phyloP scores from a whole-genome alignment of 2,329 filamentous ascomycete species.

The Massarina eburnea region DNA sequence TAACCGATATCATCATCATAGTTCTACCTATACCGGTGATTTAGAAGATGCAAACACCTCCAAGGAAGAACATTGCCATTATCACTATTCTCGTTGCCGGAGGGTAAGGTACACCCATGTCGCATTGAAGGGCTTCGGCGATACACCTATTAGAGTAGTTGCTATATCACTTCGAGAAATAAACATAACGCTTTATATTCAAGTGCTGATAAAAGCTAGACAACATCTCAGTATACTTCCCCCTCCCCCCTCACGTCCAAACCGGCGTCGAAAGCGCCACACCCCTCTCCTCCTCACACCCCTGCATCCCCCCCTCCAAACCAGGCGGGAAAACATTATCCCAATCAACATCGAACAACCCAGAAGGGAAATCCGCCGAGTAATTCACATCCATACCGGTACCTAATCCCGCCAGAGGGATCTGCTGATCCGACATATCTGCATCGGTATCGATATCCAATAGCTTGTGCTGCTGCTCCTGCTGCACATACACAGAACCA shows the following conservation, averaged over 20 bases:
- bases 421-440: background rate
- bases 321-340: constrained; percentile 16
- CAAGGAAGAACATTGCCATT: no score
- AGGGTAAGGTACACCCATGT: no score
- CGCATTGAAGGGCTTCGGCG: no score
- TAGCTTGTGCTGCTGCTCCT: background rate
- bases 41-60: no score
- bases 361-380: constrained; percentile 8
- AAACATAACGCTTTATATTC: no score
- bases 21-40: no score
- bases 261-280: constrained; percentile 5
- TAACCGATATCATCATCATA: no score
- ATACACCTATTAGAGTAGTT: no score
- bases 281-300: background rate
- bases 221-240: no score
- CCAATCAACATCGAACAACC: constrained; percentile 29
- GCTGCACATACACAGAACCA: background rate
- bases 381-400: background rate
- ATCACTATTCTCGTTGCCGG: no score
- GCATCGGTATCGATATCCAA: background rate
- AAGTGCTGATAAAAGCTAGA: no score
- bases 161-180: no score
- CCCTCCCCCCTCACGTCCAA: constrained; percentile 10
- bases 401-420: background rate
- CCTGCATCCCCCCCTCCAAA: background rate